Evolutionary conservation across 208 protist genomes (phyloP).

Genomic region (Wallacemonas sp.): DNA sequence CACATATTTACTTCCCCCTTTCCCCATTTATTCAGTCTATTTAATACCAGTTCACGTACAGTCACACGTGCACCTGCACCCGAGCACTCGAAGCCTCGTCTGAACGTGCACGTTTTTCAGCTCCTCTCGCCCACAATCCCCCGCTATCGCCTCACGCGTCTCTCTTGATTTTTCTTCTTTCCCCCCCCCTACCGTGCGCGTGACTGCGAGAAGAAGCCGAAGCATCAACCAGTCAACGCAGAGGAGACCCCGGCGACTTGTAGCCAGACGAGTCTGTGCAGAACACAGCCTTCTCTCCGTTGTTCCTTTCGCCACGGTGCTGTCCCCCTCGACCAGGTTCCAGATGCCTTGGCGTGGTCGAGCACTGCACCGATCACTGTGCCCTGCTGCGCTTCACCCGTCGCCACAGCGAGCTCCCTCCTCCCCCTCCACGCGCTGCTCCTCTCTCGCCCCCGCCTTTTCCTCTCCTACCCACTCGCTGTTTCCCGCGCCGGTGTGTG

Average conservation of each 20-base stretch:
- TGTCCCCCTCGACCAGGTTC: not conserved
- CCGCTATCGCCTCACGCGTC: not conserved
- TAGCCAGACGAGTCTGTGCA: too few species aligned
- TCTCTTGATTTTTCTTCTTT: not conserved
- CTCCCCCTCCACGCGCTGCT: not conserved
- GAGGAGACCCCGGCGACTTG: too few species aligned
- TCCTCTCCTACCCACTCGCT: not conserved
- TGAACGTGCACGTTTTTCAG: too few species aligned
- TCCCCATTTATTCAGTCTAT: not conserved
- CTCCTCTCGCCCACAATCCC: not conserved
- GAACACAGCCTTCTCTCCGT: too few species aligned
- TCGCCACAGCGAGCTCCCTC: not conserved
- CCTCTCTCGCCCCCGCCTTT: not conserved
- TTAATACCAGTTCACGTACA: conserved; percentile 1
- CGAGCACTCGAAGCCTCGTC: not conserved
- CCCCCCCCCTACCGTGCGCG: not conserved
- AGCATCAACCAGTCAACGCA: not conserved
- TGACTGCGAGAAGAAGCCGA: not conserved
- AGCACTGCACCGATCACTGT: not conserved
- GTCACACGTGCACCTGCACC: not conserved
- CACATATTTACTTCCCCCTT: conserved; percentile 7
- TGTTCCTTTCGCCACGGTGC: not conserved
- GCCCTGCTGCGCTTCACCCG: not conserved
- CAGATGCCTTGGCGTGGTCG: not conserved
- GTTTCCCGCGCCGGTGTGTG: not conserved